A percentile compares a stretch with the other conserved stretches of the same genome.
phyloP scores from a whole-genome alignment of 192 early-diverging fungal species.

The Coemansia sp. region DNA sequence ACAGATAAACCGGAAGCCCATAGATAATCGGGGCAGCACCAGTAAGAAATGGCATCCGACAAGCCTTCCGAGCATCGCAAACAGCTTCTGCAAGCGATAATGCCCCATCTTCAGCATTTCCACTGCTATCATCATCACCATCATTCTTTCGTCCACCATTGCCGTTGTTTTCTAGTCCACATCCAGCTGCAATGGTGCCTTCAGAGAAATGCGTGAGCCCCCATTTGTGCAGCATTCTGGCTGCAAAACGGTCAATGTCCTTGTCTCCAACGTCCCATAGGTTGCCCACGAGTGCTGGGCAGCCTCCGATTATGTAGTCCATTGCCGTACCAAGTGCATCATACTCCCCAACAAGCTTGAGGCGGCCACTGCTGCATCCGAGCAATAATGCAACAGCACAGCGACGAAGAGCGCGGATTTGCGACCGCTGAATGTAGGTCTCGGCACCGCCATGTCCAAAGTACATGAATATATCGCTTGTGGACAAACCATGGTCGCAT shows the following conservation, averaged over 20 bases:
- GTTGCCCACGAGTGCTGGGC: slow-evolving; percentile 86
- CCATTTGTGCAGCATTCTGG: slow-evolving; percentile 69
- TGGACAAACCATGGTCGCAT: slow-evolving; percentile 58
- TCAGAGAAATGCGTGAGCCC: slow-evolving; percentile 56
- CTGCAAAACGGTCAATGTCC: slow-evolving; percentile 90
- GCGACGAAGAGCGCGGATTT: slow-evolving; percentile 62
- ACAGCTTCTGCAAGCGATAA: slow-evolving; percentile 78
- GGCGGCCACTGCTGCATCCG: slow-evolving; percentile 90
- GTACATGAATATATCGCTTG: slow-evolving; percentile 72
- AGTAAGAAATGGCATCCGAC: slow-evolving; percentile 78
- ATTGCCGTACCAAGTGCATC: slow-evolving; percentile 83
- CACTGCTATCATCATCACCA: neutral
- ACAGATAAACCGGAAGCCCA: slow-evolving; percentile 69
- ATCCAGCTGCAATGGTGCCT: slow-evolving; percentile 11
- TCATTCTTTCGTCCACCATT: neutral
- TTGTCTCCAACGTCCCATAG: slow-evolving; percentile 98
- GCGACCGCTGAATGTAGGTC: slow-evolving; percentile 67
- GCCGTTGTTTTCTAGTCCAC: neutral
- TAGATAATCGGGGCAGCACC: slow-evolving; percentile 95
- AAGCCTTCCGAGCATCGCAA: slow-evolving; percentile 65
- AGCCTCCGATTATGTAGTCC: slow-evolving; percentile 83
- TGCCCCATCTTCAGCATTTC: neutral
- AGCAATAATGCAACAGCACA: slow-evolving; percentile 84
- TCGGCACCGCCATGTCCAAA: slow-evolving; percentile 97
- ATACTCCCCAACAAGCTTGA: slow-evolving; percentile 77